Evolutionary conservation across 2,329 filamentous ascomycete species (phyloP).

Genomic region (Arthroderma sp.): DNA sequence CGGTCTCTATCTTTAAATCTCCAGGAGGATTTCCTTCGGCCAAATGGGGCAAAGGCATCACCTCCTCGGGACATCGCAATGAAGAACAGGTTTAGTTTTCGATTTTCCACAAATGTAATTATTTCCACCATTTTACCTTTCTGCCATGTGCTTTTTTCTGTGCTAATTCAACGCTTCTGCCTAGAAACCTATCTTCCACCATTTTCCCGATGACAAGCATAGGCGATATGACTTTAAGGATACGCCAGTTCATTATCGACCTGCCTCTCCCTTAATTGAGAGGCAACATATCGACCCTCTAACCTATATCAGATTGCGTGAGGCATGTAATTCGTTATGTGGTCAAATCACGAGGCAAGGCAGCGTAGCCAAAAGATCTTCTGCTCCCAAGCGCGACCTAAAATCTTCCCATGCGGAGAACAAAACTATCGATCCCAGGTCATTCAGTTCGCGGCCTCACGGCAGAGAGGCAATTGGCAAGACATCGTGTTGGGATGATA

Average conservation of each 20-base stretch:
- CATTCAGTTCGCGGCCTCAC: too few relatives aligned
- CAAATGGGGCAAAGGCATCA: too few relatives aligned
- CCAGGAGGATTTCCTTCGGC: too few relatives aligned
- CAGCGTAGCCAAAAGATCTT: too few relatives aligned
- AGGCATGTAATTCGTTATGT: neutral
- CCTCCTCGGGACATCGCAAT: conserved; percentile 1
- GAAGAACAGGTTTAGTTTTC: conserved; percentile 1
- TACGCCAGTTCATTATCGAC: neutral
- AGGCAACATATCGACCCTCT: conserved; percentile 6
- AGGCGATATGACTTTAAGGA: conserved; percentile 1
- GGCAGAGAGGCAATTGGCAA: too few relatives aligned
- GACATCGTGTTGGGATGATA: too few relatives aligned
- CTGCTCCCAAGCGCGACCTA: too few relatives aligned
- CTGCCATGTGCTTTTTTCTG: neutral
- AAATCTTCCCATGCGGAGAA: too few relatives aligned
- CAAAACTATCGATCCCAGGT: too few relatives aligned
- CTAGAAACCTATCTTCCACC: neutral
- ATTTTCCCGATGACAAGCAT: neutral
- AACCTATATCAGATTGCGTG: conserved; percentile 5
- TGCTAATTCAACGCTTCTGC: neutral
- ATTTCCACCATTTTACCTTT: neutral
- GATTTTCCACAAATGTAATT: neutral
- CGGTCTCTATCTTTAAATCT: too few relatives aligned
- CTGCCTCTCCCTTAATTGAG: conserved; percentile 1
- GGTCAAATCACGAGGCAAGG: too few relatives aligned